Base-by-base conservation (phyloP, 2,329 filamentous ascomycete genomes). In the Myriosclerotinia curreyana region DNA sequence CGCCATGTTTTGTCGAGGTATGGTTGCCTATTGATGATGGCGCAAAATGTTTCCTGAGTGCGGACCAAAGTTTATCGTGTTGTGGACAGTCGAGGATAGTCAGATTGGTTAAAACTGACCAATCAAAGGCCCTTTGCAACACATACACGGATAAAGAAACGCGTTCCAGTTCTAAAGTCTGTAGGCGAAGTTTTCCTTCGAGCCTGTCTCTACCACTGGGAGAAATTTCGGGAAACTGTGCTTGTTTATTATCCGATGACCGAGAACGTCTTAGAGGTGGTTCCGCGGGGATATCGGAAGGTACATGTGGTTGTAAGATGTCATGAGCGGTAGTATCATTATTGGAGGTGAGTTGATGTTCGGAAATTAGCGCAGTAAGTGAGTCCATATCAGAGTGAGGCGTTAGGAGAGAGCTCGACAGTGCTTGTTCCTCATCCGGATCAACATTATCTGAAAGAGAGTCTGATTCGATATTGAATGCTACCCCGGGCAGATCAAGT, bases 31-130 rank as follows among this genome's bases (percentile, higher is more conserved):
- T 62, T 60, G 66, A 69, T 14, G 72, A 66, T 20, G 85, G 85
- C 31, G 80, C 77, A 69, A 84, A 89, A 42, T 84, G 83, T 65
- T 84, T 82, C 58, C 86, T 84, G 17, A 95, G 79, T 60, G 86
- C 83, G 71, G 86, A 88, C 90, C 90, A 95, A 2, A 95, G 79
- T 64, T 83, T 82, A 66, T 93, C 89, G 71, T 92, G 86, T 60
- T 90, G 84, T 42, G 82, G 79, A 72, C 91, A 95, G 66, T 88
- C 82, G 53, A 95, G 82, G 25, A 95, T 82, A 0, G 91, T 94
- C 59, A 95, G 76, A 20, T 80, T 88, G 3, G 86, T 90, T 60
- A 95, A 75, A 12, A 82, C 79, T 1, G 85, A 85, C 90, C 90
- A 95, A 75, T 95, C 90, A 50, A 95, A 81, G 1, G 85, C 87